Evolutionary conservation across 2,329 filamentous ascomycete species (phyloP), one percentile per base, ranked within the genome.

Genomic region (Colletotrichum costaricense): DNA sequence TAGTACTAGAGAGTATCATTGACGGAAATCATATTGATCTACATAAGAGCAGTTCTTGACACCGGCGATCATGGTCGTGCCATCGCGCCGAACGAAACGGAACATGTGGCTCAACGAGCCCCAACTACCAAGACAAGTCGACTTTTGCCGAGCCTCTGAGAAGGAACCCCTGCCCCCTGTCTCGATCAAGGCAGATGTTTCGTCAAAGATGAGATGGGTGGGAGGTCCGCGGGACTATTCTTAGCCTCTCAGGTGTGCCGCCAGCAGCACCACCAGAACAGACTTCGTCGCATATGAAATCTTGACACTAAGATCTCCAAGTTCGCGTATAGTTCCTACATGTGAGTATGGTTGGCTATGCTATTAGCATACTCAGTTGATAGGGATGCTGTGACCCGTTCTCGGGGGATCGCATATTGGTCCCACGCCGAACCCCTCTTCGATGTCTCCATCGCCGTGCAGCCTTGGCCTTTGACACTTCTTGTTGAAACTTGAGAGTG

Each of bases 401-500:
- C 11, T 19, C 26, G 26, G 64, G 4, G 24, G 38, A 3, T 42
- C 12, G 35, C 24, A 12, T 14, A 30, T 9, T 58, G 24, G 38
- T 14, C 38, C 46, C 38, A 22, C 22, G 3, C 22, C 33, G 33
- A 42, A 42, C 16, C 54, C 35, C 30, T 59, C 42, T 28, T 22
- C 9, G 6, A 6, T 5, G 26, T 19, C 59, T 42, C 19, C 24
- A 19, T 28, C n/a, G 11, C 19, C 42, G 8, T 4, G 49, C 26
- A 63, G 7, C 26, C 24, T 52, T 54, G 38, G 46, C 68, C n/a
- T 3, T 14, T 19, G 63, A 66, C 42, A 60, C 55, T 55, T 60
- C 63, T 12, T 55, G 19, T 69, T 33, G 55, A 70, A 70, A 70
- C 68, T 19, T 67, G n/a, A 6, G 19, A 9, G 35, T 26, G 24